These are phyloP conservation scores for Phragmites australis DNA, from an alignment of 176 grass and related monocot genomes.

Conservation along the genomic window DNA sequence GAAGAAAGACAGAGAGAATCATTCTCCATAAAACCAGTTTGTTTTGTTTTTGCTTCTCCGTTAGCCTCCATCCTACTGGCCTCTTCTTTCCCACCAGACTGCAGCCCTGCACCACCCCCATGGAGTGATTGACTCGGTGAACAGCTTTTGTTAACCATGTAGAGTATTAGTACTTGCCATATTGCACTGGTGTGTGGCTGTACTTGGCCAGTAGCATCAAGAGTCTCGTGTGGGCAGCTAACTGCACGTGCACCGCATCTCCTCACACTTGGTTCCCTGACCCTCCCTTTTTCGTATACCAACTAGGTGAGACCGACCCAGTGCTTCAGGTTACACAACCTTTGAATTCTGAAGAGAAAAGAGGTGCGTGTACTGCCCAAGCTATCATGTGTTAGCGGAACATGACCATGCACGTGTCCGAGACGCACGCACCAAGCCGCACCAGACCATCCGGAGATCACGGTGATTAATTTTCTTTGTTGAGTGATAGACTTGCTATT, in stretches of 20 bases:
- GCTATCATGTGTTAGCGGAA: too few species aligned
- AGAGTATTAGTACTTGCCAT: not conserved
- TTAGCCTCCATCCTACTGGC: not conserved
- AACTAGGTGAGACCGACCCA: not conserved
- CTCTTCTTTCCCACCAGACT: not conserved
- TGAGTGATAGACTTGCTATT: too few species aligned
- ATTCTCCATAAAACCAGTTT: not conserved
- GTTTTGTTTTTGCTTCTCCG: constrained; percentile 29
- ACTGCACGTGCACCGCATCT: not conserved
- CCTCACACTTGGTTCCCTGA: not conserved
- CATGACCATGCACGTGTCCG: too few species aligned
- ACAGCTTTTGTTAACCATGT: not conserved
- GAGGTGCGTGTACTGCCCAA: not conserved
- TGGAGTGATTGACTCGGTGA: not conserved
- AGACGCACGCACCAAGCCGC: too few species aligned
- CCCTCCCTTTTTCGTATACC: not conserved
- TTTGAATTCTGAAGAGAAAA: not conserved
- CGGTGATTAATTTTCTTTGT: too few species aligned
- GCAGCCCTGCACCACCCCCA: not conserved
- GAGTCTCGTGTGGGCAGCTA: not conserved
- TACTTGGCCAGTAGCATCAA: not conserved
- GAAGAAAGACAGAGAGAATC: constrained; percentile 21
- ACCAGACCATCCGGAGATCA: too few species aligned
- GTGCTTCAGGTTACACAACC: not conserved
- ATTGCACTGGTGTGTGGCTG: not conserved